Percentiles rank a stretch among this genome's conserved stretches.
phyloP scores from a whole-genome alignment of 805 yeast species.

The Schwanniomyces vanrijiae region DNA sequence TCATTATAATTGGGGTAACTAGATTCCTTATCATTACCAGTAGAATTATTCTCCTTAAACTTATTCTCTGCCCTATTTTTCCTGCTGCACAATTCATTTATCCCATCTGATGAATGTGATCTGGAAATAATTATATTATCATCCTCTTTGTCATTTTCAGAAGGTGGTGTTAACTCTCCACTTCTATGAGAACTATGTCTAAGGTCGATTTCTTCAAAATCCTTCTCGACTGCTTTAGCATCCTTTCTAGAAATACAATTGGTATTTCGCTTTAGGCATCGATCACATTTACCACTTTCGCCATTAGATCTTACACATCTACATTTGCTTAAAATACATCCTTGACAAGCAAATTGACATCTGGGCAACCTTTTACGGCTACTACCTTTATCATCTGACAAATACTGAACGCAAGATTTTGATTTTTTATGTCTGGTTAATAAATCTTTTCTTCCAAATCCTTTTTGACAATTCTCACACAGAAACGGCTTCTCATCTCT shows the following conservation, averaged over 20 bases:
- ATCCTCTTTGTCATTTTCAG: neutral
- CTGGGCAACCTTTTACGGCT: neutral
- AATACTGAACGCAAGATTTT: neutral
- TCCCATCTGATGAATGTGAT: neutral
- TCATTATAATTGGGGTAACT: too few species aligned
- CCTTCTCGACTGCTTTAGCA: neutral
- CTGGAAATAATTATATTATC: too few species aligned
- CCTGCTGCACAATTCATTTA: too few species aligned
- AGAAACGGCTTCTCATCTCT: slow-evolving; percentile 21
- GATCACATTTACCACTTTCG: neutral
- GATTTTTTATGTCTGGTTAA: slow-evolving; percentile 23
- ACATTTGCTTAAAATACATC: neutral
- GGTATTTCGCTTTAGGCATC: neutral
- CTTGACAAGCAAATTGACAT: neutral
- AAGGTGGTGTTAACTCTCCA: neutral
- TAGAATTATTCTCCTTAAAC: too few species aligned
- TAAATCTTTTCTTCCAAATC: slow-evolving; percentile 29
- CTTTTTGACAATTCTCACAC: slow-evolving; percentile 20
- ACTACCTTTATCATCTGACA: neutral
- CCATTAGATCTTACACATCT: slow-evolving; percentile 1
- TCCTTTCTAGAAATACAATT: neutral
- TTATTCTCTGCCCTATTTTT: too few species aligned
- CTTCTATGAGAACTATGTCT: neutral
- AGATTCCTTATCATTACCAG: neutral
- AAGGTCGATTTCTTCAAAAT: neutral